Conservation (phyloP, 352 stramenopile genomes). For the Phytophthora nicotianae region DNA sequence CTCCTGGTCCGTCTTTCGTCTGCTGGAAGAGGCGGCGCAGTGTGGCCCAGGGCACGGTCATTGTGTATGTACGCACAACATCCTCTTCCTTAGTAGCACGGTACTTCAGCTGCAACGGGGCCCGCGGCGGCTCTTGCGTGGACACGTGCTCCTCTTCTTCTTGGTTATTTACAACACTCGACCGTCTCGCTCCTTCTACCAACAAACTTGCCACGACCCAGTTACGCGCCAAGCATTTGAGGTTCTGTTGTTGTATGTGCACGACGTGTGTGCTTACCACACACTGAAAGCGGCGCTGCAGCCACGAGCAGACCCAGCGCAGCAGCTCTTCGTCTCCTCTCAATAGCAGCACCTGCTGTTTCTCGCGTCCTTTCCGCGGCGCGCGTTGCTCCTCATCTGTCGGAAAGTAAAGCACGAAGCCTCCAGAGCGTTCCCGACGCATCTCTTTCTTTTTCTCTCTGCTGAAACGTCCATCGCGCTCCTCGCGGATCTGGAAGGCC, state of each 20-base stretch:
- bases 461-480: slow-evolving; percentile 33
- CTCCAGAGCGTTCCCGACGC: slow-evolving; percentile 31
- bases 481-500: slow-evolving; percentile 63
- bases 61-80: slow-evolving; percentile 59
- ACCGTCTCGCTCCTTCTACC: slow-evolving; percentile 15
- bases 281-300: slow-evolving; percentile 79
- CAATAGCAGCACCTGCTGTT: slow-evolving; percentile 62
- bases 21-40: slow-evolving; percentile 51
- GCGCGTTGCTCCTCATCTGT: slow-evolving; percentile 36
- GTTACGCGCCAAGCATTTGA: slow-evolving; percentile 60
- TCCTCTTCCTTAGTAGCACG: slow-evolving; percentile 43
- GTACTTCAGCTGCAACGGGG: slow-evolving; percentile 60
- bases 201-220: slow-evolving; percentile 50
- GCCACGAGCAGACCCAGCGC: slow-evolving; percentile 56
- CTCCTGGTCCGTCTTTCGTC: slow-evolving; percentile 22
- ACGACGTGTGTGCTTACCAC: slow-evolving; percentile 58
- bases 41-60: slow-evolving; percentile 62
- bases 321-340: slow-evolving; percentile 63
- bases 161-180: slow-evolving; percentile 17
- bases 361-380: slow-evolving; percentile 46
- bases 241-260: slow-evolving; percentile 51
- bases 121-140: slow-evolving; percentile 22
- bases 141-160: slow-evolving; percentile 9
- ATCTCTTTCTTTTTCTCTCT: slow-evolving; percentile 7
- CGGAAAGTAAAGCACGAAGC: slow-evolving; percentile 75